Evolutionary conservation across 2,329 filamentous ascomycete genomes (phyloP), one percentile per base, ranked within the genome.

Genomic region (Aspergillus udagawae): DNA sequence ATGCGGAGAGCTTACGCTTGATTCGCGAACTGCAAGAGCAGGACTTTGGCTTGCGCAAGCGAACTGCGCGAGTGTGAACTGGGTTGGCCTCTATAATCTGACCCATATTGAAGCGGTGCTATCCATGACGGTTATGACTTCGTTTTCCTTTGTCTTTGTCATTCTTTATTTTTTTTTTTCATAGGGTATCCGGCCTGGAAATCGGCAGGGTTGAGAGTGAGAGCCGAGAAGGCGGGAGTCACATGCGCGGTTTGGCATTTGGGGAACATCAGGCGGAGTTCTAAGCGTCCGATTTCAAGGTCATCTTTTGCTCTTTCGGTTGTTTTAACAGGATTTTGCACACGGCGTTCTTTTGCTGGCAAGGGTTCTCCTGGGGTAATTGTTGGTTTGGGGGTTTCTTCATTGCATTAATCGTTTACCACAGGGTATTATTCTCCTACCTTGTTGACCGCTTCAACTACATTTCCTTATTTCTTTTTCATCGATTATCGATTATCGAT

Each of bases 21-120:
- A 79, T 79, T 50, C 72, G 74, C 56, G 74, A 78, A 63, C 61
- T 79, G 32, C 76, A 78, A 57, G 77, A 77, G 61, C 72, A 77
- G 55, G 77, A 79, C 27, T 77, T 78, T 53, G 75, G 77, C 23
- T 65, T 79, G 51, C 70, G 77, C 45, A 72, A 73, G 64, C 69
- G 75, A 53, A 49, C 58, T 10, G 57, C 63, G 27, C 60, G 65
- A 44, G 60, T 58, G 27, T 67, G 52, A 60, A 32, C 27, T 23
- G 48, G 48, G 54, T 28, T 25, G 25, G 10, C n/a, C 42, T 17
- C 21, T 14, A n/a, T 23, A 32, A 23, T 51, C 41, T 29, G n/a
- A 27, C 42, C 21, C 25, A 50, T 21, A 10, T 32, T 9, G 5
- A 32, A 25, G 25, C 21, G 21, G n/a, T 27, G 3, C 32, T 54